Conservation (phyloP, 2,329 filamentous ascomycete genomes). For the Aspergillus caelatus region DNA sequence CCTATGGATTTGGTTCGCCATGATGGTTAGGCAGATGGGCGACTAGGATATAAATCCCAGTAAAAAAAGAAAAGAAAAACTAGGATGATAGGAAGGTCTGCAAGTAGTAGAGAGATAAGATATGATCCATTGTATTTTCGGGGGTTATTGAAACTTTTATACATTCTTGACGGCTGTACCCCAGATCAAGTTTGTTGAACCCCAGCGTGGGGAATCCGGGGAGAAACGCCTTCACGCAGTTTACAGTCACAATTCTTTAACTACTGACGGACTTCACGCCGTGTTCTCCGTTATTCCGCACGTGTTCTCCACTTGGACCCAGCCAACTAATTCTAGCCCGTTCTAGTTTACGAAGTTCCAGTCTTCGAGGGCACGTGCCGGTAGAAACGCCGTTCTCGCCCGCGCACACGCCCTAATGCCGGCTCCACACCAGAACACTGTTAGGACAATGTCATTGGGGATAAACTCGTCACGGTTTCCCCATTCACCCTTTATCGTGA, state of each 20-base stretch:
- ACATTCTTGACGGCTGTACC: not conserved
- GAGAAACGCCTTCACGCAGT: not conserved
- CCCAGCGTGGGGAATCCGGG: not conserved
- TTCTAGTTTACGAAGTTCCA: not conserved
- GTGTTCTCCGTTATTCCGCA: not conserved
- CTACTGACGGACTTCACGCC: not conserved
- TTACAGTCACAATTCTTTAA: not conserved
- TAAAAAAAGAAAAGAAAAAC: not conserved
- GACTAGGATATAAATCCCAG: not conserved
- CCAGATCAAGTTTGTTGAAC: not conserved
- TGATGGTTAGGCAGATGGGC: not conserved
- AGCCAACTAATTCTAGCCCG: not conserved
- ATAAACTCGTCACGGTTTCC: not conserved
- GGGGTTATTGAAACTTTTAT: not conserved
- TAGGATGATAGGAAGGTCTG: not conserved
- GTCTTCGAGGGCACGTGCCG: not conserved
- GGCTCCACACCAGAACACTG: not conserved
- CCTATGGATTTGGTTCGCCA: slow-evolving; percentile 36
- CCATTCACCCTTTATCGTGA: not conserved
- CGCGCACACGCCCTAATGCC: not conserved
- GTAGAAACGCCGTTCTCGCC: not conserved
- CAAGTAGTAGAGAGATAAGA: not conserved
- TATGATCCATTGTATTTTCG: not conserved
- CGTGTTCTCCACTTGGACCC: not conserved
- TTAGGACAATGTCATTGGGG: not conserved